Evolutionary conservation across 495 filamentous ascomycete genomes (phyloP).

Genomic region (Xylaria cubensis): DNA sequence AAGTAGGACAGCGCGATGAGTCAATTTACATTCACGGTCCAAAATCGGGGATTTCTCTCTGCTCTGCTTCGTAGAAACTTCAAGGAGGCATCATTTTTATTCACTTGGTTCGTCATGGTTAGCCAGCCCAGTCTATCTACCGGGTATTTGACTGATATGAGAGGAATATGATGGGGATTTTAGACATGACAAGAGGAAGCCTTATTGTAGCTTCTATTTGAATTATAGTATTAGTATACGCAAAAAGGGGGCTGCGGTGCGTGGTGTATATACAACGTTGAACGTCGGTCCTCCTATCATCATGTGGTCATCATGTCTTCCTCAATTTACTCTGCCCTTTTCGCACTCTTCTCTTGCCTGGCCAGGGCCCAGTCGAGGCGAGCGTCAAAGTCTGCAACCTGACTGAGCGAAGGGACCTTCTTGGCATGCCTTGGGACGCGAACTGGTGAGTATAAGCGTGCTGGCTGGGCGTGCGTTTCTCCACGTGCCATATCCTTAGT

Average conservation of each 20-base stretch:
- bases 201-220: slow-evolving; percentile 20
- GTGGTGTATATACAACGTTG: slow-evolving; percentile 26
- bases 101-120: neutral
- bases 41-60: neutral
- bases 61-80: neutral
- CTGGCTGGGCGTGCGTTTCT: neutral
- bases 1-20: slow-evolving; percentile 18
- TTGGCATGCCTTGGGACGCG: neutral
- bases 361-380: neutral
- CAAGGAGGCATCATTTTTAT: neutral
- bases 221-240: slow-evolving; percentile 28
- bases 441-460: neutral
- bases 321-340: neutral
- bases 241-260: slow-evolving; percentile 6
- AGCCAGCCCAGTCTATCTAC: neutral
- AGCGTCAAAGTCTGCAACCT: neutral
- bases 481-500: neutral
- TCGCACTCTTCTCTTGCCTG: neutral
- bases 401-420: neutral
- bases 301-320: neutral
- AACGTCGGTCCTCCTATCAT: neutral
- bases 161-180: no score
- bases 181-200: slow-evolving; percentile 15
- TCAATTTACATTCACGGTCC: slow-evolving; percentile 12
- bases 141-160: neutral